Conservation (phyloP, 208 protist species). For the Plasmodiophora brassicae region DNA sequence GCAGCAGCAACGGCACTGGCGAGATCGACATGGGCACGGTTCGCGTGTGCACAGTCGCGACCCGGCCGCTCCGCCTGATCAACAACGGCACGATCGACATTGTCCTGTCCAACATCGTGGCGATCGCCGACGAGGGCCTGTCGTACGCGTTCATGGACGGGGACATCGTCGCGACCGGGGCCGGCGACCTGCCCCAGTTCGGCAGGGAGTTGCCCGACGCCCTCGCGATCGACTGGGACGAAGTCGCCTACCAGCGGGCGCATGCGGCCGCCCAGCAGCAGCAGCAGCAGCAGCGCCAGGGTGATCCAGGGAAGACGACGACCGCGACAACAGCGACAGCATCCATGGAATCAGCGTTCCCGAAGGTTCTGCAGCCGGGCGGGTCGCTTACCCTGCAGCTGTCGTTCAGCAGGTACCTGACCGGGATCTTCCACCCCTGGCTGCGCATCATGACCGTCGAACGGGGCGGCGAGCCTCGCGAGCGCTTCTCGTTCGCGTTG, state of each 20-base stretch:
- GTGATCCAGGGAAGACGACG: neutral
- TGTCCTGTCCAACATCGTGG: neutral
- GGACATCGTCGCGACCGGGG: neutral
- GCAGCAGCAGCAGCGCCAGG: neutral
- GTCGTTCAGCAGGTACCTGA: constrained; percentile 4
- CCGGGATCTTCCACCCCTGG: neutral
- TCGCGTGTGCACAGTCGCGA: neutral
- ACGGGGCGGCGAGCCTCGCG: neutral
- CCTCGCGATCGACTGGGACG: neutral
- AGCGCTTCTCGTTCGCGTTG: neutral
- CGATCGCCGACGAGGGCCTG: neutral
- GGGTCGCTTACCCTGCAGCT: neutral
- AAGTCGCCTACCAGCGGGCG: neutral
- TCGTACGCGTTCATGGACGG: neutral
- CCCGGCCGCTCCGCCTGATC: neutral
- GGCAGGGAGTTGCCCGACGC: neutral
- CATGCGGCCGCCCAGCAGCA: neutral
- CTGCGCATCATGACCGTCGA: neutral
- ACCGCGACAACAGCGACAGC: no score
- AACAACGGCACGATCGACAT: constrained; percentile 20
- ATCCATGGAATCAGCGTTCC: no score
- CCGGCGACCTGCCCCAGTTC: neutral
- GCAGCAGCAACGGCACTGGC: no score
- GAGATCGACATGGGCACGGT: constrained; percentile 8
- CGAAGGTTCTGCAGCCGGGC: neutral